These are phyloP conservation scores for Eustoma russellianum DNA, from an alignment of 257 asterid species.

Conservation along the genomic window DNA sequence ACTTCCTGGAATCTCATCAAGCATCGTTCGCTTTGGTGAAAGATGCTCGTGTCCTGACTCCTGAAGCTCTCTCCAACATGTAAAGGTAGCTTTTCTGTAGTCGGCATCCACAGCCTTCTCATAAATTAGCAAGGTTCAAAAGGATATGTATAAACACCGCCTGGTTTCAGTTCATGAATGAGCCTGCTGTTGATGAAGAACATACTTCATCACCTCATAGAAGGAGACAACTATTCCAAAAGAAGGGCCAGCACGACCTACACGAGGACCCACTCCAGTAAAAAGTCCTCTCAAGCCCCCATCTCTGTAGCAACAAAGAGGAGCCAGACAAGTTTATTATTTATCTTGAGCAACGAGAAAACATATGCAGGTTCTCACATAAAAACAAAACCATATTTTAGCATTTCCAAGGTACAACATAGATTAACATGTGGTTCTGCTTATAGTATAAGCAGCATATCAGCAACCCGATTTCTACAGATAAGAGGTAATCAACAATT, in stretches of 20 bases:
- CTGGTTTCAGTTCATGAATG: neutral
- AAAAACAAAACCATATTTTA: neutral
- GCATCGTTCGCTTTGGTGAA: too few species aligned
- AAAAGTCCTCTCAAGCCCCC: conserved; percentile 88
- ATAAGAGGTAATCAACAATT: too few species aligned
- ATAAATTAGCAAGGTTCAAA: neutral
- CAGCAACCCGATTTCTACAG: too few species aligned
- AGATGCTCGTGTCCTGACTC: too few species aligned
- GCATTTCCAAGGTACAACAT: neutral
- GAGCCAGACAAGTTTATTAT: too few species aligned
- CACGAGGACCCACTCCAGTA: conserved; percentile 96
- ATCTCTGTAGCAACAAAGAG: conserved; percentile 34
- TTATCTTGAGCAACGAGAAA: neutral
- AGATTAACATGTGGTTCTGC: too few species aligned
- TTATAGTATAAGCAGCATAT: too few species aligned
- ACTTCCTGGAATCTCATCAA: too few species aligned
- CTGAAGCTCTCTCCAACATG: too few species aligned
- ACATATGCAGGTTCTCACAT: neutral
- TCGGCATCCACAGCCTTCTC: conserved; percentile 13
- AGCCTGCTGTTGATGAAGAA: conserved; percentile 39
- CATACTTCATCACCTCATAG: conserved; percentile 76
- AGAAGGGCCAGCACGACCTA: conserved; percentile 95
- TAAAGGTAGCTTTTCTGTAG: too few species aligned
- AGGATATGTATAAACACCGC: conserved; percentile 1
- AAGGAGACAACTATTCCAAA: conserved; percentile 93